phyloP scores from a whole-genome alignment of 192 early-diverging fungal species.

The Polychytrium aggregatum region DNA sequence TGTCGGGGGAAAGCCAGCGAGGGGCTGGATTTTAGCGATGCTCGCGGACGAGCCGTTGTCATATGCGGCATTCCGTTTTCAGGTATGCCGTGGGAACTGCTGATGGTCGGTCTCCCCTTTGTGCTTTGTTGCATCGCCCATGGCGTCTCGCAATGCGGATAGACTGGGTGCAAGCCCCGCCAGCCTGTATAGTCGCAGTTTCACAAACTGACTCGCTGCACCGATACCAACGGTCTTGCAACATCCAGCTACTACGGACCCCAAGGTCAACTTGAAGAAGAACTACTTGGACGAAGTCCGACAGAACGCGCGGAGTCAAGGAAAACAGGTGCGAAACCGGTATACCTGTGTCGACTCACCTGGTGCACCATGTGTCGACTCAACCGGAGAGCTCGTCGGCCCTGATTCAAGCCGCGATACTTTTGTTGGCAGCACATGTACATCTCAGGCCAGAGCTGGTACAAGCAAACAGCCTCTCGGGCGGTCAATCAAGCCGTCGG shows the following conservation, averaged over 20 bases:
- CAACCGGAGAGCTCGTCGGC: too few relatives aligned
- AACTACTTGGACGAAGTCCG: conserved; percentile 25
- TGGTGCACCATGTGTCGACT: too few relatives aligned
- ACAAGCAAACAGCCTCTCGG: conserved; percentile 46
- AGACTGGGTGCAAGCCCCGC: too few relatives aligned
- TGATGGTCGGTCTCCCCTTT: neutral
- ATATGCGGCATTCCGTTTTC: conserved; percentile 52
- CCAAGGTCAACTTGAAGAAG: conserved; percentile 39
- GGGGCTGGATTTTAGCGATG: conserved; percentile 64
- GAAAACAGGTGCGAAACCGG: neutral
- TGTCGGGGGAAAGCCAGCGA: conserved; percentile 64
- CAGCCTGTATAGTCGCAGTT: too few relatives aligned
- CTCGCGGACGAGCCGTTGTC: conserved; percentile 52
- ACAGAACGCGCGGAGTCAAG: neutral
- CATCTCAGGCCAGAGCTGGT: conserved; percentile 47
- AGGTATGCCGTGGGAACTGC: too few relatives aligned
- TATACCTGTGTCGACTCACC: too few relatives aligned
- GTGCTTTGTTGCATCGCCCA: neutral
- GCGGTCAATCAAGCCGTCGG: conserved; percentile 53
- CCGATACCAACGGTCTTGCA: too few relatives aligned
- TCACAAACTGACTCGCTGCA: too few relatives aligned
- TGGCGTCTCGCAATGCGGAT: too few relatives aligned
- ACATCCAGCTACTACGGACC: conserved; percentile 37
- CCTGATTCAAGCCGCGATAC: too few relatives aligned
- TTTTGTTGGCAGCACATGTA: too few relatives aligned